Base-by-base conservation (phyloP, 371 early-diverging fungal genomes). In the Lichtheimia corymbifera region DNA sequence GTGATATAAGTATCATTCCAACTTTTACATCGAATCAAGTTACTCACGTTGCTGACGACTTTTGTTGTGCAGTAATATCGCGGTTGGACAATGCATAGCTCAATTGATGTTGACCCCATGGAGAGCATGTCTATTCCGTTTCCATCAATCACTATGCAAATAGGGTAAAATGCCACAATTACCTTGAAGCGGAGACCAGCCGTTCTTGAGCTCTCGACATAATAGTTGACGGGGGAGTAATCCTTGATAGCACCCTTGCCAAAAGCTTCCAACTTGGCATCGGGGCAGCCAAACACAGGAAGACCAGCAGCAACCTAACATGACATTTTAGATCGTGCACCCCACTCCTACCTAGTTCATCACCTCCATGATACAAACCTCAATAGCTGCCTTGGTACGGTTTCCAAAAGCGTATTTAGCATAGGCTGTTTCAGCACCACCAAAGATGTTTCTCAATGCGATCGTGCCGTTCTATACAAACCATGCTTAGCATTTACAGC, bases 351-450 rank as follows among this genome's bases (percentile, higher is more conserved):
- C 2, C 11, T 20, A 13, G 12, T 20, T 15, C 51, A 3, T 45
- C 18, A 5, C 6, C 22, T 22, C 22, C 22, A 22, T 22, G 22
- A 22, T 22, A 5, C 40, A 25, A 76, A 86, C 89, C 79, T 88
- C 88, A 61, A 88, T 80, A 27, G 89, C 83, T 25, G 89, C 82
- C 51, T 81, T 86, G 14, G 89, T 90, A 58, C 84, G 82, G 50
- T 80, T 88, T 47, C 89, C 89, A 55, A 92, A 85, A 35, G 86
- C 68, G 45, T 85, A 85, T 65, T 77, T 88, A 5, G 82, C 79
- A 58, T 74, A 80, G 5, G 88, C 61, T 15, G 82, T 76, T 72
- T 96, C 96, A n/a, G 88, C 96, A 47, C 86, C 89, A 30, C 96
- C 96, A 67, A 92, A 89, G 13, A 89, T 69, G 62, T 96, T 95